Base-by-base conservation (phyloP, 2,329 filamentous ascomycete genomes). In the Aspergillus alliaceus region DNA sequence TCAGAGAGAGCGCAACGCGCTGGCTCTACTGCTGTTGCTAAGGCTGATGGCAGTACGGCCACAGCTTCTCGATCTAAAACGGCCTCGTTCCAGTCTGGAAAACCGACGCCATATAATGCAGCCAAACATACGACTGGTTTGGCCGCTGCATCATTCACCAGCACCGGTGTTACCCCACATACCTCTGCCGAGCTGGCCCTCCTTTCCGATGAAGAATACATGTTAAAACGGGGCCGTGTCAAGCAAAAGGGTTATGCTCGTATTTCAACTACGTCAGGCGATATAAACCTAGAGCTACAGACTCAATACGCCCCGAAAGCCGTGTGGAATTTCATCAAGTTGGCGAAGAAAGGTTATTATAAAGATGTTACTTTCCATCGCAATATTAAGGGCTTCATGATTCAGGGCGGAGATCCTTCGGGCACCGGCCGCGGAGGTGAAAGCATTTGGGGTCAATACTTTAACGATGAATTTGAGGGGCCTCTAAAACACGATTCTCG, bases 331-430 rank as follows among this genome's bases (percentile, higher is more conserved):
- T 99, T 99, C 69, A 85, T 96, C 52, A 87, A 90, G 55, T 80
- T 99, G 4, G 86, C 92, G 1, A 90, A 96, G 69, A 90, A 89
- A 64, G 93, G 93, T 1, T 97, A 96, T 75, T 99, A 98, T 78
- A 86, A 86, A 51, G 85, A 85, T 62, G 88, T 96, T 2, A 75
- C 83, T 12, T 99, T 99, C 71, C 95, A 99, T 75, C 87, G 95
- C 61, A 97, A 96, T 72, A 97, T 99, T 66, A 88, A 88, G 57
- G 91, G 90, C 66, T 99, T 99, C 72, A 99, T 99, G 95, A 90
- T 99, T 37, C 95, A 99, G 73, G 93, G 93, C 42, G 95, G 95
- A 35, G 95, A 99, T 71, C 95, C 95, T 0, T 91, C 91, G 0
- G 93, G 93, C 1, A 96, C 92, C 0, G 95, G 95, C 1, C 85